phyloP scores from a whole-genome alignment of 768 basidiomycete species.

The Rhodotorula sphaerocarpa region DNA sequence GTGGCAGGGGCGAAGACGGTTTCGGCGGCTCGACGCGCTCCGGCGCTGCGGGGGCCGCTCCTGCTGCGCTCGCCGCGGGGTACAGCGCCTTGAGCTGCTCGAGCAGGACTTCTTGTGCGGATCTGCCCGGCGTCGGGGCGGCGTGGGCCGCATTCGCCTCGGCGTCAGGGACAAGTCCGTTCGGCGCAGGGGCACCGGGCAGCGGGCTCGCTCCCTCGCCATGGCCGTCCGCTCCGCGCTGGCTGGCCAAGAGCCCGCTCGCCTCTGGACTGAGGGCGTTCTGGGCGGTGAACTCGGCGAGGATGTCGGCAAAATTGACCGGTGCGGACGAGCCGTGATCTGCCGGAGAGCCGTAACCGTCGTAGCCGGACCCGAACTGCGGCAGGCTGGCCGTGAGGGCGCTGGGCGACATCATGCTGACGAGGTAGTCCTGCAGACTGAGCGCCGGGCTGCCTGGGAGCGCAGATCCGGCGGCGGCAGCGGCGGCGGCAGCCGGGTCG shows the following conservation, averaged over 20 bases:
- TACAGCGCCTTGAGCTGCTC: not conserved
- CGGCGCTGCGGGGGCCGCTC: too few relatives aligned
- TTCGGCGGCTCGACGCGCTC: too few relatives aligned
- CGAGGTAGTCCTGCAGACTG: not conserved
- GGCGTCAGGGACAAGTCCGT: not conserved
- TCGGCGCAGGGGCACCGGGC: too few relatives aligned
- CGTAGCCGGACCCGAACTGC: not conserved
- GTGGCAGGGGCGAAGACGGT: too few relatives aligned
- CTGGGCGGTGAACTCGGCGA: constrained; percentile 21
- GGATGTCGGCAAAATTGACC: constrained; percentile 15
- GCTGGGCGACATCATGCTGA: not conserved
- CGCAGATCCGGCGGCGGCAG: too few relatives aligned
- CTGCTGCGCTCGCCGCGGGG: not conserved
- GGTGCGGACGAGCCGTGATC: not conserved
- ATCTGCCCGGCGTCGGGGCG: not conserved
- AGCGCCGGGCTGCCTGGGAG: too few relatives aligned
- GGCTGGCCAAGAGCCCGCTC: not conserved
- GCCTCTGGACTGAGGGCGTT: not conserved
- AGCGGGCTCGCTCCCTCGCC: not conserved
- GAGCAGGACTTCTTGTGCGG: not conserved
- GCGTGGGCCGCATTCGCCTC: too few relatives aligned
- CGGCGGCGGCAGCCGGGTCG: not conserved
- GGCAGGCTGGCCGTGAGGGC: not conserved
- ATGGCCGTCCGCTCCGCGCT: too few relatives aligned
- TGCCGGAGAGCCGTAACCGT: not conserved